These are phyloP conservation scores for Talaromyces rugulosus DNA, from an alignment of 2,329 filamentous ascomycete species.

Conservation along the genomic window DNA sequence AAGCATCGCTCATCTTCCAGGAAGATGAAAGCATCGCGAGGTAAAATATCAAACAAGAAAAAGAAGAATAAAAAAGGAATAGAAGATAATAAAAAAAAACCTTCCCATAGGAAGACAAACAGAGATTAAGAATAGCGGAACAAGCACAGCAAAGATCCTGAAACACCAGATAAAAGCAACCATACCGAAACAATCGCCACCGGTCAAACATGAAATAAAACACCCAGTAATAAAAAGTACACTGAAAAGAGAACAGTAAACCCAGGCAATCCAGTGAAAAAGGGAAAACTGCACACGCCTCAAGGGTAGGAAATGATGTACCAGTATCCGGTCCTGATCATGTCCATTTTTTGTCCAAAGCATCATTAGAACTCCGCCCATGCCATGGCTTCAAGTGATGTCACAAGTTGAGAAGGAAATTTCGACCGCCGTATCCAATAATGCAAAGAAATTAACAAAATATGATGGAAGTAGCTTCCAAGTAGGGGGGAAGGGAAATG, in stretches of 20 bases:
- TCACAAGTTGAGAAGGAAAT: conserved; percentile 20
- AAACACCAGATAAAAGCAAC: conserved; percentile 10
- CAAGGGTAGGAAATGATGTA: conserved; percentile 22
- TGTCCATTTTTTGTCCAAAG: conserved; percentile 33
- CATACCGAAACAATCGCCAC: conserved; percentile 10
- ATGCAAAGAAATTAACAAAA: conserved; percentile 4
- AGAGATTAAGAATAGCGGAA: conserved; percentile 16
- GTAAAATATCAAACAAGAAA: conserved; percentile 10
- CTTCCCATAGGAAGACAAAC: conserved; percentile 10
- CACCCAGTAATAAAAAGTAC: conserved; percentile 14
- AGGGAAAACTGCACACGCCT: conserved; percentile 27
- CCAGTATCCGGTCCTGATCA: conserved; percentile 25
- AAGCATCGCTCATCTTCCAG: not conserved
- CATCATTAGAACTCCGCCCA: conserved; percentile 38
- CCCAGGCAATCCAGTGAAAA: conserved; percentile 21
- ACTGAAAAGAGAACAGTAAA: conserved; percentile 21
- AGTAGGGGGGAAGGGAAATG: conserved; percentile 9
- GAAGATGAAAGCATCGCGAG: not conserved
- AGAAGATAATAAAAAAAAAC: conserved; percentile 11
- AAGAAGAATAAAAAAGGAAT: conserved; percentile 6
- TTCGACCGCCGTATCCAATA: conserved; percentile 13
- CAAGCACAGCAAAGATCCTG: not conserved
- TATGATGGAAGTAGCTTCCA: not conserved
- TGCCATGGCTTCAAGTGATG: conserved; percentile 26
- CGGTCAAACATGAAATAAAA: conserved; percentile 3